Evolutionary conservation across 257 asterid genomes (phyloP), one percentile per base, ranked within the genome.

Genomic region (Solanum boliviense): DNA sequence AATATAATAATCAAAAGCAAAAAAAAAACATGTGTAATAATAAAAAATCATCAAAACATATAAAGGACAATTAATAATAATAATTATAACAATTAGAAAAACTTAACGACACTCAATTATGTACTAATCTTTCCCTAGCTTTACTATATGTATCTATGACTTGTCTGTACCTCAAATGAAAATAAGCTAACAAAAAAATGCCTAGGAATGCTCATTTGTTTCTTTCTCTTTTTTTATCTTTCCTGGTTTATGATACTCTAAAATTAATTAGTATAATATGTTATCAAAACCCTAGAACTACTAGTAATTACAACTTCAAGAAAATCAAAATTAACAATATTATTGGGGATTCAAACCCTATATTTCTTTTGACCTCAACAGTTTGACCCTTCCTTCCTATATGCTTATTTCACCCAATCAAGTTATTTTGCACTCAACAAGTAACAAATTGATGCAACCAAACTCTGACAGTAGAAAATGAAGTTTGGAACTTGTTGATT

Each of bases 141-240:
- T 41, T 11, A 41, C 13, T 41, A 41, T 41, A 1, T 41, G 13
- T 10, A 41, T 10, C 15, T 41, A 41, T 41, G 48, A 41, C 48
- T 41, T 41, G 48, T 46, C 20, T 46, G 20, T 46, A 46, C 5
- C 58, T 46, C 58, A 46, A 46, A 48, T 48, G 20, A 48, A 48
- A 48, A 15, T 48, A 48, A 60, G 68, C 87, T 84, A 84, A 84
- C 88, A 87, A 89, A 73, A 46, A 70, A 36, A 84, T 81, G 79
- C 89, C 84, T 90, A 58, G 91, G 90, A 90, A 88, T 88, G 56
- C 91, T 88, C 89, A 60, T 88, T 89, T 58, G 44, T 81, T 84
- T 89, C 90, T 79, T 73, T 83, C 87, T 83, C 68, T 79, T 88
- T 89, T 89, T 58, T 21, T 36, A 70, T 88, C 84, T 78, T 83